These are phyloP conservation scores for Aspergillus awamori DNA, from an alignment of 2,329 filamentous ascomycete genomes.

Conservation along the genomic window DNA sequence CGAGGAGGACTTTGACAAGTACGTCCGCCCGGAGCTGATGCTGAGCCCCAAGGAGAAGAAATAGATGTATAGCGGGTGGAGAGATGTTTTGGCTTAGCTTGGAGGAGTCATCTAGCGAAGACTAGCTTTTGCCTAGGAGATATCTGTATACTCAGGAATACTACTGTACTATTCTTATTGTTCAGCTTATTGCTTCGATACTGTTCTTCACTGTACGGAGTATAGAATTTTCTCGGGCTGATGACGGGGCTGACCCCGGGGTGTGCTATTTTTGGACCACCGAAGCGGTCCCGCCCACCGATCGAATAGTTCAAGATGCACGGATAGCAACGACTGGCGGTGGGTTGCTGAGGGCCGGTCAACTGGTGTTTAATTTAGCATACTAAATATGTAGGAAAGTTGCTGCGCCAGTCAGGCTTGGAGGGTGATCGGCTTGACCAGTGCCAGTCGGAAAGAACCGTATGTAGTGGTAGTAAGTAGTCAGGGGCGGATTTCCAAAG, in stretches of 20 bases:
- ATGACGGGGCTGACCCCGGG: background rate
- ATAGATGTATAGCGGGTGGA: slow-evolving; percentile 34
- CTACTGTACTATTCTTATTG: slow-evolving; percentile 18
- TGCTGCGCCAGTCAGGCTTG: background rate
- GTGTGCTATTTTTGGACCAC: slow-evolving; percentile 12
- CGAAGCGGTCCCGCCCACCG: background rate
- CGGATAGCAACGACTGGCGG: background rate
- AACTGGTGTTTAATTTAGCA: background rate
- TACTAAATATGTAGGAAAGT: background rate
- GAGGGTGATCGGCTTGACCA: background rate
- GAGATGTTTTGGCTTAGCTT: slow-evolving; percentile 14
- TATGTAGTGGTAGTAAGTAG: background rate
- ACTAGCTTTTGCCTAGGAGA: slow-evolving; percentile 14
- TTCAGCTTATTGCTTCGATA: background rate
- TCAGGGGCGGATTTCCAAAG: background rate
- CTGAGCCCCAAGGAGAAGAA: slow-evolving; percentile 76
- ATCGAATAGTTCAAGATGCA: background rate
- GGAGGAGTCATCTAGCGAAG: slow-evolving; percentile 19
- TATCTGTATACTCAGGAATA: slow-evolving; percentile 23
- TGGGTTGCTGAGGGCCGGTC: background rate
- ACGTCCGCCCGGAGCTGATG: slow-evolving; percentile 95
- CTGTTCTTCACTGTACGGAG: no score
- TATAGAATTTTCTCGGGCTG: background rate
- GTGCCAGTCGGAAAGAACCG: background rate
- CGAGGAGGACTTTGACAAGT: slow-evolving; percentile 83